Evolutionary conservation across 2,329 filamentous ascomycete genomes (phyloP), one percentile per base, ranked within the genome.

Genomic region (Exophiala aquamarina): DNA sequence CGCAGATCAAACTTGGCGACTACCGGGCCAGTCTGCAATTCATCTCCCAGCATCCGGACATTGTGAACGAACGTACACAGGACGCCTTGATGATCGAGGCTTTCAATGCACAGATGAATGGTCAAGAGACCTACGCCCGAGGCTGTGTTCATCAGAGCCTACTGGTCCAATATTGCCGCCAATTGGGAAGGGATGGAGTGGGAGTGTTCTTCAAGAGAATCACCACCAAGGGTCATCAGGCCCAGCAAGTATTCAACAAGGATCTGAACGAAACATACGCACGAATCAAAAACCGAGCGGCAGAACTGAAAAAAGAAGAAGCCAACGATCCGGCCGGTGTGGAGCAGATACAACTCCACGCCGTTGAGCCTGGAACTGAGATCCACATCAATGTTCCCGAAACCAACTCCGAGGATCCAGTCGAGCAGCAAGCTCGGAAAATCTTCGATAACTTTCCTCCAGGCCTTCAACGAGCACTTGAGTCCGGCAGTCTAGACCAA

Each of bases 291-390:
- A 83, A 76, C 19, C 83, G 93, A 38, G 83, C 87, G 1, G 76
- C 78, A 5, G 88, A 94, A 67, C 85, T 95, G 55, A 75, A 74
- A 32, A 80, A 79, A 54, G 76, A 86, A 58, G 69, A 74, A 48
- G 74, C 74, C 15, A 66, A 69, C 35, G 73, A 73, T 6, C 70
- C 70, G 2, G 81, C 77, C 18, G 89, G 86, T 15, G 86, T 95
- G 8, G 93, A 98, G 72, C 92, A 96, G 69, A 98, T 98, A 59
- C 94, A 98, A 70, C 78, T 98, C 37, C 93, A 98, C 65, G 92
- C 93, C 11, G 91, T 98, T 9, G 90, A 96, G 66, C 92, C 92
- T 0, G 87, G 86, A 38, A 96, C 92, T 3, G 85, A 87, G 52
- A 96, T 98, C 66, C 87, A 88, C 64, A 96, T 97, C 67, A 81